Base-by-base conservation (phyloP, 1,139 yeast species). In the Yamadazyma siamensis region DNA sequence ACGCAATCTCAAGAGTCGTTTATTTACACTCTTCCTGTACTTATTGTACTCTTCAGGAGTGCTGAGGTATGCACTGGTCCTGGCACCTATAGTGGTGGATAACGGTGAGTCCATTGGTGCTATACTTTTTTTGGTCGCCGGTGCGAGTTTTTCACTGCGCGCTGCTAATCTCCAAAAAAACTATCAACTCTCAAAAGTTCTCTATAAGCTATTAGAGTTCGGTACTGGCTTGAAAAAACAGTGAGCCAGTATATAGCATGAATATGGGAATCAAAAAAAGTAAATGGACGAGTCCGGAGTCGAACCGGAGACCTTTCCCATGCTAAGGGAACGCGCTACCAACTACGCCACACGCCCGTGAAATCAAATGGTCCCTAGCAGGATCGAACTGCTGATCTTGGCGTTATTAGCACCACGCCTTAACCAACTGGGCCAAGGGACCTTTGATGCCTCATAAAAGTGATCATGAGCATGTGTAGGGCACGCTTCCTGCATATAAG, bases 261-360 rank as follows among this genome's bases (percentile, higher is more conserved):
- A 21, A n/a, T 8, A 9, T 8, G 27, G 12, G 8, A 24, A 5
- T 13, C 6, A 14, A 22, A 33, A 42, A 41, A 54, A 58, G 59
- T 44, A 27, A 50, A 47, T 79, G 85, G 86, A 80, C 86, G 85
- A 80, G 86, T 77, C 80, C 79, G 86, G 86, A 80, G 72, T 80
- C 82, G 87, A 80, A 80, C 87, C 85, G 78, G 79, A 75, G 87
- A 79, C 86, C 87, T 80, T 76, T 77, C 83, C 77, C 86, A 78
- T 79, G 87, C 87, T 76, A 80, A 78, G 86, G 78, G 82, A 76
- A 76, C 86, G 86, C 87, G 86, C 86, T 80, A 79, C 87, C 87
- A 77, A 79, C 87, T 80, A 75, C 86, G 87, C 87, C 86, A 80
- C 85, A 79, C 85, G 85, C 87, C 87, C 87, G 18, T 19, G 21